A percentile compares a stretch with the other conserved stretches of the same genome.
Conservation (phyloP, 2,329 filamentous ascomycete genomes). For the Sporothrix mexicana region DNA sequence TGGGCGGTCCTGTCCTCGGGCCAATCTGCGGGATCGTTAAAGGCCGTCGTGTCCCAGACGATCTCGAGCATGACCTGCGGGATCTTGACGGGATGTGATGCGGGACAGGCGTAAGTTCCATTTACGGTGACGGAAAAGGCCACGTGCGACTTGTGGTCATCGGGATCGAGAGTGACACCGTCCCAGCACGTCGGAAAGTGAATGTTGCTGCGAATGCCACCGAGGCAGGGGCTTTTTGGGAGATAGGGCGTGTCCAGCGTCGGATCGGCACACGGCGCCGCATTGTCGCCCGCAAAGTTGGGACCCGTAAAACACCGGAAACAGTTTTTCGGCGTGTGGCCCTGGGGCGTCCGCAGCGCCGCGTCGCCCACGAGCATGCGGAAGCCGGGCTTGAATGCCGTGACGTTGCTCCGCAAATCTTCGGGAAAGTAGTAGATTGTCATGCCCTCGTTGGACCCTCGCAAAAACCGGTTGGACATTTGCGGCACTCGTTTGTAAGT, state of each 20-base stretch:
- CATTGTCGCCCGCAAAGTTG: slow-evolving; percentile 4
- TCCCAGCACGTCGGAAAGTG: slow-evolving; percentile 6
- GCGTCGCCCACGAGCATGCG: slow-evolving; percentile 6
- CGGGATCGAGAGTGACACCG: background rate
- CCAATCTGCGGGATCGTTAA: slow-evolving; percentile 36
- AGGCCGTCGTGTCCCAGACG: slow-evolving; percentile 30
- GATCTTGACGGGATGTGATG: slow-evolving; percentile 42
- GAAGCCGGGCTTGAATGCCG: slow-evolving; percentile 3
- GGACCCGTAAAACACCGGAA: slow-evolving; percentile 4
- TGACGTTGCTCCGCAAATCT: background rate
- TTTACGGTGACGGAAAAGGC: background rate
- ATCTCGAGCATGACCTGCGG: slow-evolving; percentile 39
- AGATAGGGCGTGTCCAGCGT: background rate
- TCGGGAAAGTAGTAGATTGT: slow-evolving; percentile 3
- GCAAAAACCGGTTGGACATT: background rate
- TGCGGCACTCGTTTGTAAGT: slow-evolving; percentile 45
- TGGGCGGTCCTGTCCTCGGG: background rate
- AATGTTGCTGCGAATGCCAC: background rate
- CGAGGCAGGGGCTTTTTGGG: background rate
- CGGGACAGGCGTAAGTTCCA: background rate
- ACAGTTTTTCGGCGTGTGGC: background rate
- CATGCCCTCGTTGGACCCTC: slow-evolving; percentile 7
- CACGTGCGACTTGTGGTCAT: background rate
- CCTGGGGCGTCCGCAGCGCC: background rate
- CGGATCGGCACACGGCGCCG: background rate